phyloP scores from a whole-genome alignment of 2,329 filamentous ascomycete species.

The Aspergillus sojae region DNA sequence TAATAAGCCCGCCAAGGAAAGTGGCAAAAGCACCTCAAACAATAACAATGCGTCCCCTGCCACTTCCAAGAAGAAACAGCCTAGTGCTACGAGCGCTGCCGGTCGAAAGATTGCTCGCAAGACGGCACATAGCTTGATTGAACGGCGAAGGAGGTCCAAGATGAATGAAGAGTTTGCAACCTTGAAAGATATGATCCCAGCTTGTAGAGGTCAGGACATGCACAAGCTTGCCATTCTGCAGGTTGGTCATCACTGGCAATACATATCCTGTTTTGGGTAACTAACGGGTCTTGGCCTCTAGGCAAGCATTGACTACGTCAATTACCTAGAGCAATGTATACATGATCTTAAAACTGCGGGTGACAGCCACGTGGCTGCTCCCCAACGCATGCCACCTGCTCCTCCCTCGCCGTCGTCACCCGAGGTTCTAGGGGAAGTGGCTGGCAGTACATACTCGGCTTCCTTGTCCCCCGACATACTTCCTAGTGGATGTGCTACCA shows the following conservation, averaged over 20 bases:
- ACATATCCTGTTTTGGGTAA: not conserved
- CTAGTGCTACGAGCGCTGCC: conserved; percentile 74
- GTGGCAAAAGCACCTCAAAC: conserved; percentile 20
- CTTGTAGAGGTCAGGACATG: conserved; percentile 92
- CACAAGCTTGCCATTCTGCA: conserved; percentile 95
- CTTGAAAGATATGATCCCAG: conserved; percentile 92
- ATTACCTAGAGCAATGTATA: conserved; percentile 89
- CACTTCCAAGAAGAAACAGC: conserved; percentile 73
- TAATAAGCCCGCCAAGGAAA: conserved; percentile 29
- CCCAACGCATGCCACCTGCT: conserved; percentile 21
- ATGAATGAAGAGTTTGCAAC: conserved; percentile 99
- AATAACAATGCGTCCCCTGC: conserved; percentile 26
- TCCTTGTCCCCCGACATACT: conserved; percentile 40
- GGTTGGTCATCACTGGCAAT: conserved; percentile 56
- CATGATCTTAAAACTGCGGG: conserved; percentile 69
- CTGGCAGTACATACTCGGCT: conserved; percentile 33
- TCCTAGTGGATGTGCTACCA: conserved; percentile 24
- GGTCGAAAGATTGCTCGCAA: conserved; percentile 95
- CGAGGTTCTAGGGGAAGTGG: conserved; percentile 31
- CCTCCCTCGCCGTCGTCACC: conserved; percentile 41
- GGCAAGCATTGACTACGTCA: conserved; percentile 95
- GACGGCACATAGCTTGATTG: conserved; percentile 94
- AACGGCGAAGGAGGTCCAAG: conserved; percentile 84
- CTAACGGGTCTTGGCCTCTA: conserved; percentile 40
- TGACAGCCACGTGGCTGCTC: conserved; percentile 19